Conservation (phyloP, 192 early-diverging fungal genomes). For the Lobosporangium transversale region DNA sequence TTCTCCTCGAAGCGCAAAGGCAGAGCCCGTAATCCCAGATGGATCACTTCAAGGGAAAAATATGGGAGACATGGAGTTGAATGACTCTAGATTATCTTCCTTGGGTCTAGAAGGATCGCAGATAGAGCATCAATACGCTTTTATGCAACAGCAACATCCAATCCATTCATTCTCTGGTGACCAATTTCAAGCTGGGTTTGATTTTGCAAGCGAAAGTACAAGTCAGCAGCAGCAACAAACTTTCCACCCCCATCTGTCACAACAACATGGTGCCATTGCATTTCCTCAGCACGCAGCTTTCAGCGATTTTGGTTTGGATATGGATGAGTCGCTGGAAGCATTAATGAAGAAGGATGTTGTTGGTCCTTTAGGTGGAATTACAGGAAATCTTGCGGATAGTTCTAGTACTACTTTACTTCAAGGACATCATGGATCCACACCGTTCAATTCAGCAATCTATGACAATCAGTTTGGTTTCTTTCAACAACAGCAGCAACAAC, state of each 20-base stretch:
- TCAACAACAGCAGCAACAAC: constrained; percentile 10
- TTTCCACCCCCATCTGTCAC: no score
- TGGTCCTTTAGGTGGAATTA: not conserved
- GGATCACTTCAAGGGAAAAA: not conserved
- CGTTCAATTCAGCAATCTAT: constrained; percentile 4
- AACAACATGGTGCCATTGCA: no score
- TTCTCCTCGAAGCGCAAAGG: constrained; percentile 16
- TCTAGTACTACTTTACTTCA: not conserved
- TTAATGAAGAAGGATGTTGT: constrained; percentile 27
- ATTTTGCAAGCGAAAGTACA: not conserved
- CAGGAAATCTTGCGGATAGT: not conserved
- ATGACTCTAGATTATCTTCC: no score
- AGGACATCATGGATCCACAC: not conserved
- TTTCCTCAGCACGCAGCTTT: not conserved
- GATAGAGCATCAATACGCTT: not conserved
- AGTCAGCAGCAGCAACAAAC: not conserved
- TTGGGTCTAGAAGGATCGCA: no score
- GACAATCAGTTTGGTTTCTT: constrained; percentile 12
- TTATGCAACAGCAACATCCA: not conserved
- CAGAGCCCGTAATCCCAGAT: not conserved
- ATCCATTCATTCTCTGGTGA: not conserved
- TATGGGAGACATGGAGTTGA: not conserved
- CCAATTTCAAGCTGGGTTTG: not conserved
- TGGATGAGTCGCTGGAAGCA: constrained; percentile 21
- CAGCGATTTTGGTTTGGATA: constrained; percentile 11